A percentile compares a stretch with the other conserved stretches of the same genome.
phyloP scores from a whole-genome alignment of 139 green algal species.

The Chlamydomonas sphaeroides region DNA sequence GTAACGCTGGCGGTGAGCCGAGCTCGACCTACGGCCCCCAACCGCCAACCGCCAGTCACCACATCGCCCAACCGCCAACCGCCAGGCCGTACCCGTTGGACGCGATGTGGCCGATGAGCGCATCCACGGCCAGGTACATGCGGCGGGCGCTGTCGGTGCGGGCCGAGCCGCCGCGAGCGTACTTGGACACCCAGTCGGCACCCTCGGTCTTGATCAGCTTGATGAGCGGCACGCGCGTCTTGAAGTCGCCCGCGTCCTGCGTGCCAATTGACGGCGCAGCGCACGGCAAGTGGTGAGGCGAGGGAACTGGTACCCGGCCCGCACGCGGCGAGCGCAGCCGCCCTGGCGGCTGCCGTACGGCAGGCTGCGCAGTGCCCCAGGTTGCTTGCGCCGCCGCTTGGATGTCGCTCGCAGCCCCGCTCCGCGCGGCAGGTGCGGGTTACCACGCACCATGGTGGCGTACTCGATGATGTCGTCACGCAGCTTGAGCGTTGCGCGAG shows the following conservation, averaged over 20 bases:
- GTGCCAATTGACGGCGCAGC: too few species aligned
- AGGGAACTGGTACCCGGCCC: too few species aligned
- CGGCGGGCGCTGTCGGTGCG: slow-evolving; percentile 51
- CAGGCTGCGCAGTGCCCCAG: too few species aligned
- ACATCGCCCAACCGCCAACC: background rate
- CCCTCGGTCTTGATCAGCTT: slow-evolving; percentile 57
- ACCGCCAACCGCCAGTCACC: background rate
- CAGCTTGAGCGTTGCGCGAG: slow-evolving; percentile 40
- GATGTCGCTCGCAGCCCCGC: background rate
- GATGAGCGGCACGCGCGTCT: slow-evolving; percentile 53
- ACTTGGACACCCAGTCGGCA: slow-evolving; percentile 60
- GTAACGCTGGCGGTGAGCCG: too few species aligned
- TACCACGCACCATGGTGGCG: slow-evolving; percentile 27
- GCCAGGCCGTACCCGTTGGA: slow-evolving; percentile 32
- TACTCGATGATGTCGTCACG: slow-evolving; percentile 43
- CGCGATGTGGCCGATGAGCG: slow-evolving; percentile 55
- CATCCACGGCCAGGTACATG: slow-evolving; percentile 65
- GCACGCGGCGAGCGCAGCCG: too few species aligned
- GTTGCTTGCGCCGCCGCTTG: too few species aligned
- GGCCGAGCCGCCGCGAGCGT: slow-evolving; percentile 62
- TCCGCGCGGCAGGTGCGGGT: background rate
- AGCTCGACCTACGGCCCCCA: background rate
- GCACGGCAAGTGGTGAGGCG: too few species aligned
- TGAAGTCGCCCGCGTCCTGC: slow-evolving; percentile 59
- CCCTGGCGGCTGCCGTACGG: too few species aligned